phyloP scores from a whole-genome alignment of 108 stramenopile species.

The Epipyxis sp. region DNA sequence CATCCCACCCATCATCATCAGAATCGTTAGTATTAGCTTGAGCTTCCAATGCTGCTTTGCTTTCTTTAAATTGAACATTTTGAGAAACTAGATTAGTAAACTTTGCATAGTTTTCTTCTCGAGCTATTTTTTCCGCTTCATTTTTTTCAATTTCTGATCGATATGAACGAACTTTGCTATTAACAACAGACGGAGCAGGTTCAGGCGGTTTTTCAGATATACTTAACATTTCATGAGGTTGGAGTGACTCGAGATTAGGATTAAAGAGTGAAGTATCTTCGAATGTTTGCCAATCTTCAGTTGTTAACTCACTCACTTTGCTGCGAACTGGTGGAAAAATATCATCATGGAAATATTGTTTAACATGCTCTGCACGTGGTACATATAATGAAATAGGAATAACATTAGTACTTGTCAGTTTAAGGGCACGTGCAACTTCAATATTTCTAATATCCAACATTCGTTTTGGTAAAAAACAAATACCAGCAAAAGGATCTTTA shows the following conservation, averaged over 20 bases:
- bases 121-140: not conserved
- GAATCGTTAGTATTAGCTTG: slow-evolving; percentile 5
- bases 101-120: slow-evolving; percentile 2
- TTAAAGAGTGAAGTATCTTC: not conserved
- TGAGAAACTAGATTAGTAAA: not conserved
- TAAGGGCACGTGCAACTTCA: slow-evolving; percentile 47
- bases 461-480: slow-evolving; percentile 39
- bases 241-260: not conserved
- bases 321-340: slow-evolving; percentile 44
- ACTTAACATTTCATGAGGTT: slow-evolving; percentile 1
- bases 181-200: not conserved
- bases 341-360: slow-evolving; percentile 54
- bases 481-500: slow-evolving; percentile 43
- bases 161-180: slow-evolving; percentile 7
- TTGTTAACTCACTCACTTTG: slow-evolving; percentile 17
- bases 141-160: not conserved
- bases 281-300: not conserved
- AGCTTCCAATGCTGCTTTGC: not conserved
- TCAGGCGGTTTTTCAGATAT: slow-evolving; percentile 21
- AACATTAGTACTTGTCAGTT: slow-evolving; percentile 44
- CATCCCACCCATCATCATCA: slow-evolving; percentile 25
- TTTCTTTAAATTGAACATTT: not conserved
- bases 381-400: slow-evolving; percentile 45
- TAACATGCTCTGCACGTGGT: slow-evolving; percentile 48
- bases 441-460: slow-evolving; percentile 34